Evolutionary conservation across 1,139 yeast species (phyloP).

Genomic region (Lodderomyces orthopsilosis): DNA sequence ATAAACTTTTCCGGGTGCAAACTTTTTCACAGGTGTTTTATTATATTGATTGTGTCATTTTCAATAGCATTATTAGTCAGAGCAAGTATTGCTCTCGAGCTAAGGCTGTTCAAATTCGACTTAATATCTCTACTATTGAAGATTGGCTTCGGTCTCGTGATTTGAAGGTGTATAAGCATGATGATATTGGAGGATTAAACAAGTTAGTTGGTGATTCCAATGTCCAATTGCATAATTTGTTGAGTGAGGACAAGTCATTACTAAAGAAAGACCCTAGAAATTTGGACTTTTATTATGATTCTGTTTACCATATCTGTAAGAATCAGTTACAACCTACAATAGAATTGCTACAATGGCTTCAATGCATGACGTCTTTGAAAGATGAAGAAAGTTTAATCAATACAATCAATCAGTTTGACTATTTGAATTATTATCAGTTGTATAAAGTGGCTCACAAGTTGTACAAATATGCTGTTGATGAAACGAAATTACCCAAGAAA

Average conservation of each 20-base stretch:
- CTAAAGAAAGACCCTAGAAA: conserved; percentile 26
- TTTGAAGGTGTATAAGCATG: conserved; percentile 50
- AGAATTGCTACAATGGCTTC: conserved; percentile 86
- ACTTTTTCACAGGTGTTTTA: conserved; percentile 76
- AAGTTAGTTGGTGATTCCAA: conserved; percentile 18
- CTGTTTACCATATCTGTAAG: conserved; percentile 59
- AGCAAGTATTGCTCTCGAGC: conserved; percentile 72
- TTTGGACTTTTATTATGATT: conserved; percentile 50
- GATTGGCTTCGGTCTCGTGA: conserved; percentile 91
- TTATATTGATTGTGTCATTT: conserved; percentile 70
- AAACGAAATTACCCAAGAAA: conserved; percentile 54
- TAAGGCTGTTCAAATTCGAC: conserved; percentile 84
- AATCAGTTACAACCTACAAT: conserved; percentile 69
- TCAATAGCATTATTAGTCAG: conserved; percentile 68
- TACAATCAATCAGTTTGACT: conserved; percentile 56
- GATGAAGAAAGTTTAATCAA: conserved; percentile 56
- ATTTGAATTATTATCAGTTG: conserved; percentile 68
- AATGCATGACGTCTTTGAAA: conserved; percentile 66
- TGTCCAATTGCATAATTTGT: conserved; percentile 23
- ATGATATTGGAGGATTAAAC: conserved; percentile 25
- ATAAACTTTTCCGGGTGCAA: conserved; percentile 71
- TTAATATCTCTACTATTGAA: conserved; percentile 81
- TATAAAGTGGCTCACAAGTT: conserved; percentile 63
- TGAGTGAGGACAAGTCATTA: conserved; percentile 18
- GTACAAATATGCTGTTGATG: conserved; percentile 84